These are phyloP conservation scores for Phalaenopsis hybrid DNA, from an alignment of 116 monocot genomes.

Conservation along the genomic window DNA sequence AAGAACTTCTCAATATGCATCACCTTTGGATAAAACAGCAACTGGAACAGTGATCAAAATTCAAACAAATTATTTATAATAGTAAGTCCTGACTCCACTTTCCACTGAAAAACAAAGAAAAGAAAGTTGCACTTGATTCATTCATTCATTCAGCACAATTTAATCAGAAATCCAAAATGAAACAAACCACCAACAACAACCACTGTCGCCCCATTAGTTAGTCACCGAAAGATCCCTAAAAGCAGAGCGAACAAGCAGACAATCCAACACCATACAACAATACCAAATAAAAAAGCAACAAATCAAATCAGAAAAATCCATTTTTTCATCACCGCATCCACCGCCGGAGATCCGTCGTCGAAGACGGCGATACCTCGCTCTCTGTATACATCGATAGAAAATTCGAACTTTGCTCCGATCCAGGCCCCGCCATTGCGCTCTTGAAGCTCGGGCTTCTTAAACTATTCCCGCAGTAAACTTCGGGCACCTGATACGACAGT, in stretches of 20 bases:
- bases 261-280: neutral
- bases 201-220: neutral
- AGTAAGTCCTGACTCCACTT: no score
- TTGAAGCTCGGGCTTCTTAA: constrained; percentile 75
- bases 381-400: constrained; percentile 53
- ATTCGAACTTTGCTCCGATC: constrained; percentile 49
- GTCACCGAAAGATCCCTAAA: neutral
- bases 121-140: no score
- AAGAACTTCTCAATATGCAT: no score
- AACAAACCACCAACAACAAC: neutral
- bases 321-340: constrained; percentile 54
- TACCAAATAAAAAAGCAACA: neutral
- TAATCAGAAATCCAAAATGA: no score
- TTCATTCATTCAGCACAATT: no score
- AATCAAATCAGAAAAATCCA: neutral
- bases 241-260: neutral
- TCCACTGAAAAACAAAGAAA: no score
- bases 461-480: constrained; percentile 22
- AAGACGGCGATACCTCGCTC: constrained; percentile 82
- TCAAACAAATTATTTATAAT: no score
- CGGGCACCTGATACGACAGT: constrained; percentile 67
- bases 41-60: no score
- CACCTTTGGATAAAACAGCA: no score
- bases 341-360: constrained; percentile 77
- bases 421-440: constrained; percentile 57